Base-by-base conservation (phyloP, 2,329 filamentous ascomycete species). In the Penicillium sp. region DNA sequence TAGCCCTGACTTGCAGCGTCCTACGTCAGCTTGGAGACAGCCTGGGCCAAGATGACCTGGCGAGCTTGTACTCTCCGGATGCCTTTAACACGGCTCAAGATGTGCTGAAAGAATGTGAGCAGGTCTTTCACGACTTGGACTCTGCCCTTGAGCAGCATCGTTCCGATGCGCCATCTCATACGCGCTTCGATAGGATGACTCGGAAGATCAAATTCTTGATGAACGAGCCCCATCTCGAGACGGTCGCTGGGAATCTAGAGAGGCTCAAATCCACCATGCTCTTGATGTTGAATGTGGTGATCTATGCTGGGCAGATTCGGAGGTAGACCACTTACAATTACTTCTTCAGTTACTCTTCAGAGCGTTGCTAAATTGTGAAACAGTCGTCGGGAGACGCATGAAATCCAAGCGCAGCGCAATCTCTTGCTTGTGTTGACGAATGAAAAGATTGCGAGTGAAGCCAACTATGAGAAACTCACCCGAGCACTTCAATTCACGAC, bases 211-310 rank as follows among this genome's bases (percentile, higher is more conserved):
- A 41, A 6, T 41, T 41, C n/a, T 3, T 41, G 8, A 24, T 41
- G 28, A 41, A 41, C 39, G 39, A 41, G 27, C 24, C 39, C 5
- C 28, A 41, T 18, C 39, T 41, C 9, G 39, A 41, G 4, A 33
- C 60, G 7, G 49, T 66, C 28, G 39, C 50, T 5, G 50, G 52
- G 11, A 65, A 65, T 41, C 48, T 66, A 40, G 64, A 66, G n/a
- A 51, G 61, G n/a, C 38, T 66, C 32, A 66, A 65, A 42, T 56
- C 50, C 8, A 65, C 59, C 58, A 64, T 50, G 62, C 39, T 41
- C 8, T 18, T 41, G 27, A 41, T 41, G 39, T 29, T 41, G 5
- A 41, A 41, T 24, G 39, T 67, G 4, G 54, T 66, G 36, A 63
- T 58, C 13, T 65, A 64, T 49, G 63, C 63, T 25, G 55, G 53